Percentiles rank a stretch among this genome's conserved stretches.
phyloP scores from a whole-genome alignment of 2,329 filamentous ascomycete species.

The Ceratocystis ficicola region DNA sequence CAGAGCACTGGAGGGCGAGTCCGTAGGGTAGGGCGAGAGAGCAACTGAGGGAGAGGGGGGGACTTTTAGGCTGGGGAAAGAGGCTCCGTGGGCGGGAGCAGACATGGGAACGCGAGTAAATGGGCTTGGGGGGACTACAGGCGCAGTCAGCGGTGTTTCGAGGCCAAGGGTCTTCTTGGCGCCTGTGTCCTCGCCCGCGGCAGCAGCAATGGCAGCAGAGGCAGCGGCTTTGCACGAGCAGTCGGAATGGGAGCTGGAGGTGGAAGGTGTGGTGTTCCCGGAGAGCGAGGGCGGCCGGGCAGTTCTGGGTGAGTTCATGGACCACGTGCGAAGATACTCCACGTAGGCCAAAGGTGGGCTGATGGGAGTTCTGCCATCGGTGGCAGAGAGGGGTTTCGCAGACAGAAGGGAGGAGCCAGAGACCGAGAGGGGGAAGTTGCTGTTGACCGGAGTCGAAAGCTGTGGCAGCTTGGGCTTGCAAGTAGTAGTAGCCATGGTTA shows the following conservation, averaged over 20 bases:
- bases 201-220: conserved; percentile 25
- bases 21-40: conserved; percentile 32
- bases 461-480: conserved; percentile 49
- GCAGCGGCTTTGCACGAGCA: conserved; percentile 44
- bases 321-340: conserved; percentile 80
- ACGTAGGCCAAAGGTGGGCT: conserved; percentile 82
- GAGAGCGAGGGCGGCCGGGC: conserved; percentile 38
- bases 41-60: conserved; percentile 64
- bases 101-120: conserved; percentile 46
- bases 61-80: conserved; percentile 59
- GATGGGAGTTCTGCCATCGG: conserved; percentile 71
- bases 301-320: conserved; percentile 56
- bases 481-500: conserved; percentile 25
- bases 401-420: conserved; percentile 57
- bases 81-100: conserved; percentile 47
- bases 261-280: conserved; percentile 39
- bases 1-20: conserved; percentile 59
- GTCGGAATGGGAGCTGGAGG: conserved; percentile 39
- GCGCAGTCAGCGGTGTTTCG: conserved; percentile 30
- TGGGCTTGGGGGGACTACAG: conserved; percentile 36
- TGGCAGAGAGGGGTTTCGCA: conserved; percentile 33
- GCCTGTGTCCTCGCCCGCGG: conserved; percentile 24
- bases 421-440: conserved; percentile 49
- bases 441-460: conserved; percentile 50
- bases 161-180: conserved; percentile 28